A percentile compares a stretch with the other conserved stretches of the same genome.
phyloP scores from a whole-genome alignment of 768 basidiomycete species.

The Phlebiopsis gigantea region DNA sequence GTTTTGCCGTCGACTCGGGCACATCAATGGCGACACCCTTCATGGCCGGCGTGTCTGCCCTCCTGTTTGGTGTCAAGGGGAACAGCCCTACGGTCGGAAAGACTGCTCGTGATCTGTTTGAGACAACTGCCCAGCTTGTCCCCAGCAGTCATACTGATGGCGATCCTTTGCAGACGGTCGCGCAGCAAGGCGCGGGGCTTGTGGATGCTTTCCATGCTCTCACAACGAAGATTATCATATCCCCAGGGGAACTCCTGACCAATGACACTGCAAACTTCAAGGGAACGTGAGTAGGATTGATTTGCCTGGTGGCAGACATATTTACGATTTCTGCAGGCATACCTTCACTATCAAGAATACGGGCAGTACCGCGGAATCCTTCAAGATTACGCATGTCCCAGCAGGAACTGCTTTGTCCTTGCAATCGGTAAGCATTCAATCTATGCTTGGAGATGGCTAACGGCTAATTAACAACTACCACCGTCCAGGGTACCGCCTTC shows the following conservation, averaged over 20 bases:
- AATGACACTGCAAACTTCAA: conserved; percentile 61
- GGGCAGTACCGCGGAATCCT: conserved; percentile 36
- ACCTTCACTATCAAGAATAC: conserved; percentile 48
- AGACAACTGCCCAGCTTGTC: conserved; percentile 43
- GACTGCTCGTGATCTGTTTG: conserved; percentile 35
- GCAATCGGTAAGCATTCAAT: conserved; percentile 28
- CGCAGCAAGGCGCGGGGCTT: conserved; percentile 52
- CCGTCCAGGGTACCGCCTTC: conserved; percentile 34
- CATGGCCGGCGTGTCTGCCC: conserved; percentile 17
- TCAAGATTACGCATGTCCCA: conserved; percentile 48
- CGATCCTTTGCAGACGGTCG: conserved; percentile 44
- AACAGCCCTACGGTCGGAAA: conserved; percentile 20
- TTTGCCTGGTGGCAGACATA: not conserved
- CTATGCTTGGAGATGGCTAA: not conserved
- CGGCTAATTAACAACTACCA: no score
- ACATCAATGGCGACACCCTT: conserved; percentile 30
- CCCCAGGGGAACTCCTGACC: conserved; percentile 51
- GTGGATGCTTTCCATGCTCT: conserved; percentile 57
- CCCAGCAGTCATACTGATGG: conserved; percentile 42
- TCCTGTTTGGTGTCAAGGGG: conserved; percentile 12
- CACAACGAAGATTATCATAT: conserved; percentile 43
- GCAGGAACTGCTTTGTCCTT: conserved; percentile 51
- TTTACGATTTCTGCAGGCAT: conserved; percentile 29
- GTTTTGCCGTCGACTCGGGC: conserved; percentile 15
- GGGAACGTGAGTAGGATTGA: conserved; percentile 28